These are phyloP conservation scores for Thuja plicata DNA, from an alignment of 83 land plant genomes.

Conservation along the genomic window DNA sequence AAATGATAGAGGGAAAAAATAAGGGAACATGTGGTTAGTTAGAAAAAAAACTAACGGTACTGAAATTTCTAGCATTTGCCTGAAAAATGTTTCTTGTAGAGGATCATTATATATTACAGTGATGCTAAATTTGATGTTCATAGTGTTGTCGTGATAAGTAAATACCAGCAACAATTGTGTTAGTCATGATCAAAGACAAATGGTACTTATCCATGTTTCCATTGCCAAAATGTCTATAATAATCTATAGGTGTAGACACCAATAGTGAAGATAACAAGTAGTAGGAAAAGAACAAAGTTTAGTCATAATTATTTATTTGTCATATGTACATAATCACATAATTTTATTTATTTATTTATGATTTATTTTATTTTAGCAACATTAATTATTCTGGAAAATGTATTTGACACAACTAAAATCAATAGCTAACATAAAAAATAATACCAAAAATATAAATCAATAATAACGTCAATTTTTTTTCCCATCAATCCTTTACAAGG, in stretches of 20 bases:
- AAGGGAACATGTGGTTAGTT: neutral
- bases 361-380: too few species aligned
- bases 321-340: too few species aligned
- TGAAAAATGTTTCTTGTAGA: neutral
- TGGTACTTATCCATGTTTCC: neutral
- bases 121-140: neutral
- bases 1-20: neutral
- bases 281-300: neutral
- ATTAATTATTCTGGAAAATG: too few species aligned
- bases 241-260: neutral
- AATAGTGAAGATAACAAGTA: neutral
- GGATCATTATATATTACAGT: neutral
- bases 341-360: too few species aligned
- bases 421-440: too few species aligned
- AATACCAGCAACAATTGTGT: neutral
- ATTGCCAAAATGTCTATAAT: neutral
- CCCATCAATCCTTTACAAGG: too few species aligned
- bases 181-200: neutral
- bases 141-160: neutral
- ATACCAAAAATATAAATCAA: too few species aligned
- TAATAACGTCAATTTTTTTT: too few species aligned
- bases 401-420: too few species aligned
- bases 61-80: neutral
- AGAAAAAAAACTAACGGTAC: neutral
- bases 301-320: too few species aligned